Conservation (phyloP, 306 rosid genomes). For the Crotalaria pallida region DNA sequence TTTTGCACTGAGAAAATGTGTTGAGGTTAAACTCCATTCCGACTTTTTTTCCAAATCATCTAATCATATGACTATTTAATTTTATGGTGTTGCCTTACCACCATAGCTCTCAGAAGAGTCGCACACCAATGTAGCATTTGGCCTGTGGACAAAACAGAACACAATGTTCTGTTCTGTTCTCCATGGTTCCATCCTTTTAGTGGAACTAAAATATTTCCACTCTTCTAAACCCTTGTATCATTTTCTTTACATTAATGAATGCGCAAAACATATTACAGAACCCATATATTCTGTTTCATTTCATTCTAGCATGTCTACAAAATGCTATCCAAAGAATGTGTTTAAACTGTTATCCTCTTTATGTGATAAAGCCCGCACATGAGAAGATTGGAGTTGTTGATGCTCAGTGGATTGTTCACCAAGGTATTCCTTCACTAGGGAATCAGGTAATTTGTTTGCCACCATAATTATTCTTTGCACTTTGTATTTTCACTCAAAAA, state of each 20-base stretch:
- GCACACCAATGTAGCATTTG: not conserved
- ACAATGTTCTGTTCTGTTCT: too few species aligned
- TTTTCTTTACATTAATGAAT: too few species aligned
- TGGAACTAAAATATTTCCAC: too few species aligned
- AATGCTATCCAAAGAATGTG: not conserved
- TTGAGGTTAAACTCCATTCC: conserved; percentile 59
- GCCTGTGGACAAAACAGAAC: too few species aligned
- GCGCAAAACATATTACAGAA: too few species aligned
- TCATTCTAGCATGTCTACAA: too few species aligned
- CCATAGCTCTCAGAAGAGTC: not conserved
- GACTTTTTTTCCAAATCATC: not conserved
- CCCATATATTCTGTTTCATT: too few species aligned
- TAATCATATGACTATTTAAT: not conserved
- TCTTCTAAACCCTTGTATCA: too few species aligned
- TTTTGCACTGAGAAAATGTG: conserved; percentile 93
- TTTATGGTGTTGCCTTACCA: not conserved
- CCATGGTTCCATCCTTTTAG: too few species aligned
- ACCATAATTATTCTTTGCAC: not conserved
- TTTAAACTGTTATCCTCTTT: conserved; percentile 1
- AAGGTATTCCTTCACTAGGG: conserved; percentile 90
- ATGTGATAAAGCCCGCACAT: conserved; percentile 71
- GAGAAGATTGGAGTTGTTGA: conserved; percentile 99
- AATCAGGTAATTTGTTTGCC: conserved; percentile 56
- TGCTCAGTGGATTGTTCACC: conserved; percentile 96
- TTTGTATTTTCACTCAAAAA: not conserved